Evolutionary conservation across 768 basidiomycete genomes (phyloP).

Genomic region (Panaeolus cyanescens): DNA sequence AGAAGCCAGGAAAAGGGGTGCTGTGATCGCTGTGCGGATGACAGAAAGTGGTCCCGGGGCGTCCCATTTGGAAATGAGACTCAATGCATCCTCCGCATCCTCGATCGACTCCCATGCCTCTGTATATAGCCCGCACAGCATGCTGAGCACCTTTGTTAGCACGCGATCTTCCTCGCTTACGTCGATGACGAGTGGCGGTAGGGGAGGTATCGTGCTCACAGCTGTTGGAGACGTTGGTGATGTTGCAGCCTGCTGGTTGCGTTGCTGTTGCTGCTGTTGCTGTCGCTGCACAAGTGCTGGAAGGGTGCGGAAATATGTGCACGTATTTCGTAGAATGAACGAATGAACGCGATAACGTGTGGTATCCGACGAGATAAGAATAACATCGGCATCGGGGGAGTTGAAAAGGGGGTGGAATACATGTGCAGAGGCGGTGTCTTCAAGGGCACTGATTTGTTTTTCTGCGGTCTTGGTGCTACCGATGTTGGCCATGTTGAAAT

Average conservation of each 20-base stretch:
- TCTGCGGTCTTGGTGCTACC: background rate
- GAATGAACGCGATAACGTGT: constrained; percentile 58
- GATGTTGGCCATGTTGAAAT: background rate
- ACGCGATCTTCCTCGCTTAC: constrained; percentile 36
- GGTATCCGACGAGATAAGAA: constrained; percentile 43
- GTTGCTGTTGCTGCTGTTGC: constrained; percentile 8
- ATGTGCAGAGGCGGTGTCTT: background rate
- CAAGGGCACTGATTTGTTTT: background rate
- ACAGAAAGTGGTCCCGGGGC: constrained; percentile 44
- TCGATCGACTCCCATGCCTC: constrained; percentile 42
- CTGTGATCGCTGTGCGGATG: constrained; percentile 41
- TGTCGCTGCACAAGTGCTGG: constrained; percentile 31
- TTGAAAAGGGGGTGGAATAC: constrained; percentile 34
- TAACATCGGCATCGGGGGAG: constrained; percentile 35
- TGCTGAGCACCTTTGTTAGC: constrained; percentile 38
- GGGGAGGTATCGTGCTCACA: constrained; percentile 5
- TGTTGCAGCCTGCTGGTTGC: constrained; percentile 37
- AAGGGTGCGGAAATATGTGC: constrained; percentile 59
- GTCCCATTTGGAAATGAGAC: constrained; percentile 48
- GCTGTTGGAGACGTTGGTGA: constrained; percentile 6
- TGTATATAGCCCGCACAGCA: constrained; percentile 42
- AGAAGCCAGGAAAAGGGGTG: constrained; percentile 44
- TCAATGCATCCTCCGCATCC: constrained; percentile 36
- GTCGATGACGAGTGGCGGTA: constrained; percentile 18
- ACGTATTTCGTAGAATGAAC: constrained; percentile 56